Percentiles rank a stretch among this genome's conserved stretches.
Conservation (phyloP, 2,329 filamentous ascomycete species). For the Pseudogymnoascus sp. region DNA sequence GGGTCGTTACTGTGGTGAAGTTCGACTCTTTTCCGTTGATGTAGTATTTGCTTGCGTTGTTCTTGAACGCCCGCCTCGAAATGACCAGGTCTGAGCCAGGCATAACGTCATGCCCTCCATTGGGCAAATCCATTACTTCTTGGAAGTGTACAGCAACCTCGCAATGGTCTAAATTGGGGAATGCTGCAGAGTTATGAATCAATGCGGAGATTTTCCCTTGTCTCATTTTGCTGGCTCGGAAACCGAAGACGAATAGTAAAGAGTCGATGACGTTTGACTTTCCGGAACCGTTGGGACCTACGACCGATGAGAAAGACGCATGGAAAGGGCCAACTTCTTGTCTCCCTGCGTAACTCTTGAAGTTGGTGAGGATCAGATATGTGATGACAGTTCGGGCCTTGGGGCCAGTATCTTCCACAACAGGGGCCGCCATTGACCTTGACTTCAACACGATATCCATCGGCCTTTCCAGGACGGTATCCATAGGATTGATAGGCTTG, state of each 20-base stretch:
- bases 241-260: slow-evolving; percentile 96
- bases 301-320: slow-evolving; percentile 92
- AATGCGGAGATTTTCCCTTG: slow-evolving; percentile 97
- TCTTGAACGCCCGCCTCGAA: slow-evolving; percentile 90
- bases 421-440: slow-evolving; percentile 59
- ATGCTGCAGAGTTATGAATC: slow-evolving; percentile 91
- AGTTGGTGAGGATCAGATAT: slow-evolving; percentile 87
- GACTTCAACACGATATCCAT: slow-evolving; percentile 93
- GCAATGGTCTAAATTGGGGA: slow-evolving; percentile 80
- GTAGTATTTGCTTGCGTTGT: slow-evolving; percentile 97
- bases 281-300: slow-evolving; percentile 94
- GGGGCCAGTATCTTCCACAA: slow-evolving; percentile 69
- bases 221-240: slow-evolving; percentile 97
- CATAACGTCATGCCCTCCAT: slow-evolving; percentile 67
- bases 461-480: slow-evolving; percentile 75
- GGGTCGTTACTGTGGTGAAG: slow-evolving; percentile 83
- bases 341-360: slow-evolving; percentile 95
- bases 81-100: slow-evolving; percentile 81
- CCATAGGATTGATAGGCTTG: slow-evolving; percentile 69
- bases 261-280: slow-evolving; percentile 99
- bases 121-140: slow-evolving; percentile 83
- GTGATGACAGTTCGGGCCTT: slow-evolving; percentile 89
- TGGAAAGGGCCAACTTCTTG: slow-evolving; percentile 97
- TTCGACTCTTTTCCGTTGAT: slow-evolving; percentile 86
- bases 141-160: slow-evolving; percentile 97